Evolutionary conservation across 352 stramenopile genomes (phyloP).

Genomic region (Phytopythium montanum): DNA sequence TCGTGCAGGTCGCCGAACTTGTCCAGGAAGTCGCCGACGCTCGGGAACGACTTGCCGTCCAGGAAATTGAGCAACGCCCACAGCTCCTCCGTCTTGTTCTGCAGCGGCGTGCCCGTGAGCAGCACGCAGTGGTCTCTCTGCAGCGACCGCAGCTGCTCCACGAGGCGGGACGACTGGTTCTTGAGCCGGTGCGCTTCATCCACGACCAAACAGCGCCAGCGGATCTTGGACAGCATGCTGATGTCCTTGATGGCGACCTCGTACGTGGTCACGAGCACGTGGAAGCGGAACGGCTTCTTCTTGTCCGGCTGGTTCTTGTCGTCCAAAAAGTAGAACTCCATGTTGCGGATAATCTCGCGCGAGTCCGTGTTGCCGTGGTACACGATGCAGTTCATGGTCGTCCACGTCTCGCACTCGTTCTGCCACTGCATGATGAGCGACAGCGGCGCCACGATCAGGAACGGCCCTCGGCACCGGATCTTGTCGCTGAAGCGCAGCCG

Average conservation of each 20-base stretch:
- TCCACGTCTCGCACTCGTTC: conserved; percentile 98
- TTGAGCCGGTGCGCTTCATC: conserved; percentile 90
- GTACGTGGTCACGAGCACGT: conserved; percentile 90
- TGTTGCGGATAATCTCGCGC: conserved; percentile 92
- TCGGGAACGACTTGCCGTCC: conserved; percentile 91
- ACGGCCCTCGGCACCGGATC: conserved; percentile 91
- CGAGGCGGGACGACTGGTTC: conserved; percentile 80
- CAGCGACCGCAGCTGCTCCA: conserved; percentile 83
- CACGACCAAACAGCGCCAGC: conserved; percentile 86
- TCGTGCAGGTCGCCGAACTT: conserved; percentile 90
- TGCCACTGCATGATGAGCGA: conserved; percentile 99
- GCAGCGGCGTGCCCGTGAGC: conserved; percentile 82
- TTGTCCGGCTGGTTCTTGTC: conserved; percentile 65
- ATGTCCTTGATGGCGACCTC: conserved; percentile 91
- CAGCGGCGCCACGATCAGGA: conserved; percentile 98
- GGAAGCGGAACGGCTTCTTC: conserved; percentile 85
- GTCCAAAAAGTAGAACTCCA: conserved; percentile 93
- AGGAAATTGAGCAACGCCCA: conserved; percentile 99
- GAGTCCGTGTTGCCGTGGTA: conserved; percentile 96
- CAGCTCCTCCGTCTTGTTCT: conserved; percentile 99
- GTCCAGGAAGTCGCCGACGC: conserved; percentile 91
- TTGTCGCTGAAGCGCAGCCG: conserved; percentile 89
- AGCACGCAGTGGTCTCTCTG: conserved; percentile 82
- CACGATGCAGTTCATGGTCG: conserved; percentile 98
- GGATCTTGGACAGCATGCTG: conserved; percentile 93